phyloP scores from a whole-genome alignment of 2,329 filamentous ascomycete species.

The Sporothrix luriei region DNA sequence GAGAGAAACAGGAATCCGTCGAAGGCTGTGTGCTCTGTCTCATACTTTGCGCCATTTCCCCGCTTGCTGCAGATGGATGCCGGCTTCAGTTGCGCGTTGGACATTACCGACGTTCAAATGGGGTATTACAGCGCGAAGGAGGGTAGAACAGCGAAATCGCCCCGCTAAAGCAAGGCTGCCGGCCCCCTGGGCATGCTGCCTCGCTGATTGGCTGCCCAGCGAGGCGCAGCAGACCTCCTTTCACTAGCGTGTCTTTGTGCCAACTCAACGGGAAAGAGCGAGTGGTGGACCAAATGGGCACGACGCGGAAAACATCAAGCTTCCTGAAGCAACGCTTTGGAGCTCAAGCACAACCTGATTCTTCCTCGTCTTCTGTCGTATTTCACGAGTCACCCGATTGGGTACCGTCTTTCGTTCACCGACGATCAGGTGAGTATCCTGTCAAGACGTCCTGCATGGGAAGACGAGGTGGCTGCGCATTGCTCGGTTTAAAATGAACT shows the following conservation, averaged over 20 bases:
- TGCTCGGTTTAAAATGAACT: too few species aligned
- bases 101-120: constrained; percentile 17
- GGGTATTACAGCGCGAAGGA: constrained; percentile 20
- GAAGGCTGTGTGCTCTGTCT: too few species aligned
- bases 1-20: not conserved
- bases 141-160: not conserved
- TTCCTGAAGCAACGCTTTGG: too few species aligned
- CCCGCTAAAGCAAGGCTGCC: constrained; percentile 22
- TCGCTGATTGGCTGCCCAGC: constrained; percentile 17
- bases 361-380: too few species aligned
- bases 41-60: constrained; percentile 13
- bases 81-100: not conserved
- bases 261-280: not conserved
- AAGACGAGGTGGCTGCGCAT: too few species aligned
- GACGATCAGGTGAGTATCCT: too few species aligned
- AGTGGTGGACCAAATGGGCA: not conserved
- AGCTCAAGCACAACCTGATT: too few species aligned
- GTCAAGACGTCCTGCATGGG: too few species aligned
- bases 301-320: too few species aligned
- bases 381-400: too few species aligned
- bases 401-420: too few species aligned
- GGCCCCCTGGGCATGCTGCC: too few species aligned
- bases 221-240: constrained; percentile 19
- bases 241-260: constrained; percentile 9
- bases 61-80: not conserved